Percentiles rank a stretch among this genome's conserved stretches.
These are phyloP conservation scores for Pleurotus ostreatus DNA, from an alignment of 768 basidiomycete genomes.

Conservation along the genomic window DNA sequence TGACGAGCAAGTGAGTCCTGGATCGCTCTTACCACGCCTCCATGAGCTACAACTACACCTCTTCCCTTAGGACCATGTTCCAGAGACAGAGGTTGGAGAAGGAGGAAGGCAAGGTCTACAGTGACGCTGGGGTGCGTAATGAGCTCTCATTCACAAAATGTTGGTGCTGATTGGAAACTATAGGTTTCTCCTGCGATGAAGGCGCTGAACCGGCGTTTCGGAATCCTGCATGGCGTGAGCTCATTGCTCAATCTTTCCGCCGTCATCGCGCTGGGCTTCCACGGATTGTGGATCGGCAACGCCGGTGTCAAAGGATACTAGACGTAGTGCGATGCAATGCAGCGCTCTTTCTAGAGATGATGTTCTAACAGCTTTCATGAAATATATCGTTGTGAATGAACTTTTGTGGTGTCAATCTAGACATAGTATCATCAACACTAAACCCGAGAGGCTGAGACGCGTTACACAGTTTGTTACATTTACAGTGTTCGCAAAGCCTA, in stretches of 20 bases:
- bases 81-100: slow-evolving; percentile 71
- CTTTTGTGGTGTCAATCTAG: too few species aligned
- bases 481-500: slow-evolving; percentile 25
- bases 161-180: not conserved
- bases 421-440: too few species aligned
- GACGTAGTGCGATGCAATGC: too few species aligned
- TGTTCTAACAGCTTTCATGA: not conserved
- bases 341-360: too few species aligned
- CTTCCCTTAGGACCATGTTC: slow-evolving; percentile 60
- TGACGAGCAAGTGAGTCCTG: slow-evolving; percentile 57
- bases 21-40: not conserved
- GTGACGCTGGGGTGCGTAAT: slow-evolving; percentile 55
- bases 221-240: slow-evolving; percentile 63
- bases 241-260: slow-evolving; percentile 61
- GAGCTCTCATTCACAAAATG: not conserved
- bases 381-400: not conserved
- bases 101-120: slow-evolving; percentile 63
- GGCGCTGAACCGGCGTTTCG: slow-evolving; percentile 62
- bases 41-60: not conserved
- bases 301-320: slow-evolving; percentile 39
- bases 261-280: slow-evolving; percentile 58
- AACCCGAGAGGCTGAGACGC: slow-evolving; percentile 8
- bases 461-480: slow-evolving; percentile 12
- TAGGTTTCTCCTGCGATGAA: slow-evolving; percentile 71
- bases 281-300: slow-evolving; percentile 69